Evolutionary conservation across 306 rosid species (phyloP).

Genomic region (Luffa aegyptiaca): DNA sequence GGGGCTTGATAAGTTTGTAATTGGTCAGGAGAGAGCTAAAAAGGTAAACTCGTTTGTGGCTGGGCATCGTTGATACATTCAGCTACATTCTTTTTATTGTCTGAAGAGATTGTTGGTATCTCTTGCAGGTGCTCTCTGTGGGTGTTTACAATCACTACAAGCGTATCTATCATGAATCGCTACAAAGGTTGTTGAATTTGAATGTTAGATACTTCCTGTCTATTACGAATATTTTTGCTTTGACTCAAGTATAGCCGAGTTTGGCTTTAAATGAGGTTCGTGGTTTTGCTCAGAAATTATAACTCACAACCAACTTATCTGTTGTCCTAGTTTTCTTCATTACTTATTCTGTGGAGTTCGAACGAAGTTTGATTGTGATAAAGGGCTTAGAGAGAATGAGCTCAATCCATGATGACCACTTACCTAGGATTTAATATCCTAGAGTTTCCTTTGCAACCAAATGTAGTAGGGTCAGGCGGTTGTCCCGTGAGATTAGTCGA

Average conservation of each 20-base stretch:
- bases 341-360: neutral
- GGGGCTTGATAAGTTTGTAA: conserved; percentile 89
- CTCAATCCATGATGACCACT: no score
- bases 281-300: neutral
- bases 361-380: neutral
- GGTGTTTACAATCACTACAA: conserved; percentile 96
- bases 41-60: conserved; percentile 38
- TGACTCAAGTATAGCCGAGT: neutral
- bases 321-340: neutral
- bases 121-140: conserved; percentile 75
- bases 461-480: no score
- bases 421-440: no score
- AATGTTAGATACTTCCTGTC: conserved; percentile 9
- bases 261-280: neutral
- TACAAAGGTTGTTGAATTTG: conserved; percentile 49
- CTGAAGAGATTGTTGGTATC: neutral
- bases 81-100: neutral
- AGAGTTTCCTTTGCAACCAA: no score
- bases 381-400: no score
- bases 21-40: conserved; percentile 93
- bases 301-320: neutral
- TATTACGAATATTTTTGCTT: neutral
- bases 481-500: no score
- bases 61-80: neutral
- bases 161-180: conserved; percentile 61